phyloP scores from a whole-genome alignment of 257 asterid species.

The Craterostigma plantagineum region DNA sequence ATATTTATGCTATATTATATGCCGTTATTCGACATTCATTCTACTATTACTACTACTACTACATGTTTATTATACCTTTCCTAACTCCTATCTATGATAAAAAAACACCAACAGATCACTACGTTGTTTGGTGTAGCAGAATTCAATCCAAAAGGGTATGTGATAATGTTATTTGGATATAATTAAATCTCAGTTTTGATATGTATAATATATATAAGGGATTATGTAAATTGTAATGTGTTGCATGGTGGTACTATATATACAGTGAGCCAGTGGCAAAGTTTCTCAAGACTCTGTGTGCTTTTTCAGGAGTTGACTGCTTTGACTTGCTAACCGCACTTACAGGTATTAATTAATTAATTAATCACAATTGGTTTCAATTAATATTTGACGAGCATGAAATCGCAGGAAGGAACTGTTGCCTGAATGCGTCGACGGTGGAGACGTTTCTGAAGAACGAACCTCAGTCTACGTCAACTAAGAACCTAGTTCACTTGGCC shows the following conservation, averaged over 20 bases:
- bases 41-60: neutral
- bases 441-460: slow-evolving; percentile 23
- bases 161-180: neutral
- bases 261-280: slow-evolving; percentile 14
- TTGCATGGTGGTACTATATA: neutral
- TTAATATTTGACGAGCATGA: neutral
- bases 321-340: slow-evolving; percentile 22
- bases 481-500: slow-evolving; percentile 43
- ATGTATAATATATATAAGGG: neutral
- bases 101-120: slow-evolving; percentile 11
- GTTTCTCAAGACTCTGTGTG: slow-evolving; percentile 18
- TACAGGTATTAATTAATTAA: slow-evolving; percentile 20
- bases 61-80: neutral
- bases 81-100: neutral
- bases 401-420: slow-evolving; percentile 42
- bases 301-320: slow-evolving; percentile 17
- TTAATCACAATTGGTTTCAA: neutral
- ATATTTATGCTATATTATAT: neutral
- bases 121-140: slow-evolving; percentile 29
- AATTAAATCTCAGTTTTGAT: neutral
- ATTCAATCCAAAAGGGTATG: slow-evolving; percentile 34
- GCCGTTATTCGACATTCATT: neutral
- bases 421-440: slow-evolving; percentile 27
- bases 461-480: slow-evolving; percentile 53
- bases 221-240: neutral